These are phyloP conservation scores for Earliella scabrosa DNA, from an alignment of 1,284 basidiomycete species.

Conservation along the genomic window DNA sequence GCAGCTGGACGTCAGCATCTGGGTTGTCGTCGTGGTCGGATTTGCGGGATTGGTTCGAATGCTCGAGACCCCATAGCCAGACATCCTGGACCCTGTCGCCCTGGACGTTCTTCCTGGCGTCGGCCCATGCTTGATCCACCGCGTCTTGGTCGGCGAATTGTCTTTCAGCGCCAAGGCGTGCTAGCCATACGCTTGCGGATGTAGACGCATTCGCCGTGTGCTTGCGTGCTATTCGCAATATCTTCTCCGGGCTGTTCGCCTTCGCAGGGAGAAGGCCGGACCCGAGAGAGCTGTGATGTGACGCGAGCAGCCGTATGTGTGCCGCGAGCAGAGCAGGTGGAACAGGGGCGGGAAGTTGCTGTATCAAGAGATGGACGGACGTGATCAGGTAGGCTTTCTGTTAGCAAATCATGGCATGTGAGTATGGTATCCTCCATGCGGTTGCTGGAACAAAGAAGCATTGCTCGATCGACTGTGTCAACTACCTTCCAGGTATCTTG, in stretches of 20 bases:
- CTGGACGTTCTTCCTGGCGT: conserved; percentile 44
- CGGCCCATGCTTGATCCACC: conserved; percentile 41
- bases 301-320: conserved; percentile 49
- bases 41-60: conserved; percentile 4
- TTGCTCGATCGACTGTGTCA: conserved; percentile 1
- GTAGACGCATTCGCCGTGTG: conserved; percentile 43
- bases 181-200: conserved; percentile 54
- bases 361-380: conserved; percentile 51
- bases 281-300: conserved; percentile 30
- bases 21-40: conserved; percentile 10
- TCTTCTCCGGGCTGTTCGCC: conserved; percentile 35
- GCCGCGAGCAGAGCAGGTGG: conserved; percentile 47
- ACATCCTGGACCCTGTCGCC: conserved; percentile 44
- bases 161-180: conserved; percentile 51
- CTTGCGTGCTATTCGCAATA: conserved; percentile 46
- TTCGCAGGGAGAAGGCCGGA: conserved; percentile 32
- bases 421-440: conserved; percentile 11
- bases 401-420: conserved; percentile 6
- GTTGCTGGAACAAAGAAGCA: neutral
- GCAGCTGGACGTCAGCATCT: conserved; percentile 32
- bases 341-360: conserved; percentile 32
- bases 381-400: conserved; percentile 58
- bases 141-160: conserved; percentile 31
- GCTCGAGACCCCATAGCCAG: conserved; percentile 55
- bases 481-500: neutral